phyloP scores from a whole-genome alignment of 345 rosid genomes.

The Crucihimalaya himalaica region DNA sequence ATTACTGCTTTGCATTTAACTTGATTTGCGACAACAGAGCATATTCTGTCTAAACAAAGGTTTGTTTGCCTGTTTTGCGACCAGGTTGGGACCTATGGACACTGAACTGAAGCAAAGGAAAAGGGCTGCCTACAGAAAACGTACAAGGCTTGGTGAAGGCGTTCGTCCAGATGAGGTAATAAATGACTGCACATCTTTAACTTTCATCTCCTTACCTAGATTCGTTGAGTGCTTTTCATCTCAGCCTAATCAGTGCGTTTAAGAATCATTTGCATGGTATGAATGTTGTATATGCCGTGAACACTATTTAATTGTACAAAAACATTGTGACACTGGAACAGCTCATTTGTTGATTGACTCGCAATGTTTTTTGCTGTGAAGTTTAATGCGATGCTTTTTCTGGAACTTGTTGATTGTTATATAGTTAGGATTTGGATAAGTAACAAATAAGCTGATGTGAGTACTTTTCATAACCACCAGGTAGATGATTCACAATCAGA shows the following conservation, averaged over 20 bases:
- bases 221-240: neutral
- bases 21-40: neutral
- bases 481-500: conserved; percentile 56
- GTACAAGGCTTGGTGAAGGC: conserved; percentile 54
- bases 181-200: conserved; percentile 3
- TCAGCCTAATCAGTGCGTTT: neutral
- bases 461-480: conserved; percentile 38
- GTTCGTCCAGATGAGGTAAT: conserved; percentile 78
- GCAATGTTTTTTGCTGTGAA: conserved; percentile 6
- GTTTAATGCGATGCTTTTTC: neutral
- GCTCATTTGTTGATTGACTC: conserved; percentile 1
- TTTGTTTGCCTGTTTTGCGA: neutral
- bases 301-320: neutral
- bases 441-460: conserved; percentile 13
- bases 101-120: conserved; percentile 72
- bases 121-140: conserved; percentile 46
- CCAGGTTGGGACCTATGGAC: conserved; percentile 93
- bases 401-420: conserved; percentile 2
- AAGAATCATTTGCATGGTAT: conserved; percentile 6
- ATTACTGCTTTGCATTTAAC: neutral
- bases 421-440: conserved; percentile 1
- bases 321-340: neutral
- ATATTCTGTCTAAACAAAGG: conserved; percentile 2
- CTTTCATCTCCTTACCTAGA: neutral
- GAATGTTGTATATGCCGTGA: neutral